A percentile compares a stretch with the other conserved stretches of the same genome.
phyloP scores from a whole-genome alignment of 768 basidiomycete genomes.

The Russula virescens region DNA sequence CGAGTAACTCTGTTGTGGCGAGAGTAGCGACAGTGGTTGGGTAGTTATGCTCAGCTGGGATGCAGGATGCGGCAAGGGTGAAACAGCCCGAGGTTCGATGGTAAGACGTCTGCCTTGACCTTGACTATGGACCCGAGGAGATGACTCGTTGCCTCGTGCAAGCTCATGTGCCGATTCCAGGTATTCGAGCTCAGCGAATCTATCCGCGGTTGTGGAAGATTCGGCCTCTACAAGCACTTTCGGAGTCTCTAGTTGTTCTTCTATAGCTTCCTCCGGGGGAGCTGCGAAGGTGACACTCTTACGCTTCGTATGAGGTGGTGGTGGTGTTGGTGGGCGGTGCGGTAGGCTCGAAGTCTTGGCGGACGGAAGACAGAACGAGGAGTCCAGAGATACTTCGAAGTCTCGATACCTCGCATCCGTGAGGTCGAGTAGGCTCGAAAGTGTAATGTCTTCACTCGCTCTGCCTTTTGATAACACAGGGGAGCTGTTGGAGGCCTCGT shows the following conservation, averaged over 20 bases:
- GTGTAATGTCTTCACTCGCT: not conserved
- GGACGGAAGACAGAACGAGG: constrained; percentile 16
- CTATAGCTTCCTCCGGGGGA: not conserved
- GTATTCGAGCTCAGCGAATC: not conserved
- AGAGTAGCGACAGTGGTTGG: not conserved
- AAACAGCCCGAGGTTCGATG: not conserved
- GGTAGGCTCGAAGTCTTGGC: not conserved
- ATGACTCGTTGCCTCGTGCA: not conserved
- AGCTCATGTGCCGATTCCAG: not conserved
- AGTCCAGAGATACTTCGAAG: constrained; percentile 17
- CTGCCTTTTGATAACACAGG: not conserved
- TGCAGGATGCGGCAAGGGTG: not conserved
- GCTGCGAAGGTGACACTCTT: constrained; percentile 23
- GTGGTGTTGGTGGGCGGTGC: constrained; percentile 11
- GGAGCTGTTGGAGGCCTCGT: not conserved
- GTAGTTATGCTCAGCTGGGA: not conserved
- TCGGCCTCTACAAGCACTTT: not conserved
- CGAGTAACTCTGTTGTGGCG: not conserved
- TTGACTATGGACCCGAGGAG: not conserved
- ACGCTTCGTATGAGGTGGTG: not conserved
- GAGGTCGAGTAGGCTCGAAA: constrained; percentile 5
- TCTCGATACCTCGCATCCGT: constrained; percentile 11
- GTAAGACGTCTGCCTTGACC: not conserved
- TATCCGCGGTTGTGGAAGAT: not conserved
- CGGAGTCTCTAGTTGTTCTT: not conserved